phyloP scores from a whole-genome alignment of 2,329 filamentous ascomycete genomes.

The Cyphellophora europaea region DNA sequence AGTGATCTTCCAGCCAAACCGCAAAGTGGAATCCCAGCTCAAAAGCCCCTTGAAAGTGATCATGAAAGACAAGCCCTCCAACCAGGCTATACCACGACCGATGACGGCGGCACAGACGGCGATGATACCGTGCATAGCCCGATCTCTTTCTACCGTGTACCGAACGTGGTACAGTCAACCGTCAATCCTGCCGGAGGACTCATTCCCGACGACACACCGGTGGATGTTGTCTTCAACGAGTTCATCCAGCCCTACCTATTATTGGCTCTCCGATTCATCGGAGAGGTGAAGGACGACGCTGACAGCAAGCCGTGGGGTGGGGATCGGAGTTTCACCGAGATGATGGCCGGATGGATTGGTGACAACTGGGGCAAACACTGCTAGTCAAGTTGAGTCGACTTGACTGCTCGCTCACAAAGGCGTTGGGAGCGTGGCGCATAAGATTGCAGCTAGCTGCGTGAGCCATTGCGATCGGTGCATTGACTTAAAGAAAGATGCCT shows the following conservation, averaged over 20 bases:
- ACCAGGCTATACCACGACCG: constrained; percentile 80
- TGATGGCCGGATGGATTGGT: constrained; percentile 52
- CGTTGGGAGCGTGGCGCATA: no score
- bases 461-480: no score
- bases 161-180: constrained; percentile 71
- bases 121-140: constrained; percentile 79
- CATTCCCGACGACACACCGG: constrained; percentile 39
- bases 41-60: constrained; percentile 22
- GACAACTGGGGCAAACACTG: constrained; percentile 39
- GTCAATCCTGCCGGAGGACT: constrained; percentile 45
- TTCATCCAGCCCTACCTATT: constrained; percentile 81
- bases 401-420: no score
- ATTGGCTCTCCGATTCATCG: constrained; percentile 57
- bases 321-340: constrained; percentile 44
- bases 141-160: constrained; percentile 66
- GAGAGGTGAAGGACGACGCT: constrained; percentile 37
- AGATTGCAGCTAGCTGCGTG: no score
- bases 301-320: constrained; percentile 46
- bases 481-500: no score
- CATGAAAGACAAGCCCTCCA: constrained; percentile 36
- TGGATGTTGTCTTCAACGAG: constrained; percentile 86
- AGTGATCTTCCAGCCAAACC: background rate
- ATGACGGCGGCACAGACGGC: constrained; percentile 73
- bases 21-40: constrained; percentile 7
- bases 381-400: no score